Conservation (phyloP, 2,329 filamentous ascomycete genomes). For the Alternaria ethzedia region DNA sequence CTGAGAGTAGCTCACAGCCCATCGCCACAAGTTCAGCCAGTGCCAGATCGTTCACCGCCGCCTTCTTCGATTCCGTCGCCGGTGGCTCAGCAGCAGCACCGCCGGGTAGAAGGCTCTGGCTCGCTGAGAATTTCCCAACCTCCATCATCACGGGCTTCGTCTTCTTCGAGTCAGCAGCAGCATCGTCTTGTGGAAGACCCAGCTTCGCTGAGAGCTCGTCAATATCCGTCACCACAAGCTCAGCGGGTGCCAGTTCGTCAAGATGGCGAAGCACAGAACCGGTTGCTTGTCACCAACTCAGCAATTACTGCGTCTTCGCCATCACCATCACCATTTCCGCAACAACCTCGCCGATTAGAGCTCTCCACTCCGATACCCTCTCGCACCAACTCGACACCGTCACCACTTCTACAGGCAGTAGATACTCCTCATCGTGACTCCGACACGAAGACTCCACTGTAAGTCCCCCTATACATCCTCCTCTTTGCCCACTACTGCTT, state of each 20-base stretch:
- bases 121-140: not conserved
- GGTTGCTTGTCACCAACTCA: not conserved
- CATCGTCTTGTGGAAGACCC: not conserved
- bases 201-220: not conserved
- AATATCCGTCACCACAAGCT: not conserved
- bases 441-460: not conserved
- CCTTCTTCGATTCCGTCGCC: not conserved
- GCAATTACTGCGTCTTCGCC: not conserved
- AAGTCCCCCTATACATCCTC: not conserved
- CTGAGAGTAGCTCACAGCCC: not conserved
- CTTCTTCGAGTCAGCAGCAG: not conserved
- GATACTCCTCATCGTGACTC: not conserved
- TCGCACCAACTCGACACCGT: not conserved
- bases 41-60: not conserved
- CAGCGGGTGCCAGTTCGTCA: not conserved
- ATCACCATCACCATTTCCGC: not conserved
- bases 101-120: not conserved
- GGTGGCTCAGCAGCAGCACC: not conserved
- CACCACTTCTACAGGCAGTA: not conserved
- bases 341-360: not conserved
- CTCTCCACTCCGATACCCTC: not conserved
- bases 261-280: not conserved
- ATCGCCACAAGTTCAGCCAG: not conserved
- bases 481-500: not conserved
- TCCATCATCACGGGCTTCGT: not conserved